phyloP scores from a whole-genome alignment of 345 rosid species.

The Raphanus raphanistrum region DNA sequence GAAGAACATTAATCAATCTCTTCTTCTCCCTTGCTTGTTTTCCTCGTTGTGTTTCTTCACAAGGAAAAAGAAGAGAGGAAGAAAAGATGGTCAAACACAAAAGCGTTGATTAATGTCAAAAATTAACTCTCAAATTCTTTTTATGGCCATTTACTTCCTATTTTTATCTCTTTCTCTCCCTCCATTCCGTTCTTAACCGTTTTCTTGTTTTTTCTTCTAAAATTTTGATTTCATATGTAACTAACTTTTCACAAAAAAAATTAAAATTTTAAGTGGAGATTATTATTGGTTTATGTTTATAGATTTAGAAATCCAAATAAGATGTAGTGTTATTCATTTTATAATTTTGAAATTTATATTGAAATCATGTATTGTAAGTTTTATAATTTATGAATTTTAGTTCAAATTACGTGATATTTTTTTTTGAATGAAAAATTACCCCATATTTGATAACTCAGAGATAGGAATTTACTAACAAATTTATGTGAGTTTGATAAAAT shows the following conservation, averaged over 20 bases:
- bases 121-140: constrained; percentile 28
- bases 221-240: neutral
- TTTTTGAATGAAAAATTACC: too few relatives aligned
- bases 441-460: too few relatives aligned
- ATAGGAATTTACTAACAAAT: neutral
- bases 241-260: too few relatives aligned
- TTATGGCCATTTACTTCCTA: constrained; percentile 30
- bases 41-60: constrained; percentile 2
- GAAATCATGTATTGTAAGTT: neutral
- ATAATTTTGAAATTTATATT: too few relatives aligned
- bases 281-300: neutral
- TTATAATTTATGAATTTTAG: too few relatives aligned
- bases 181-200: constrained; percentile 28
- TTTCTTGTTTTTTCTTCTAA: neutral
- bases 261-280: too few relatives aligned
- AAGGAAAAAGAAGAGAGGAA: constrained; percentile 16
- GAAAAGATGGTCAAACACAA: constrained; percentile 26
- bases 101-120: constrained; percentile 17
- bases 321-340: neutral
- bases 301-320: neutral
- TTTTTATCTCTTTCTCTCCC: constrained; percentile 29
- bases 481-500: neutral
- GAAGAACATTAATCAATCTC: constrained; percentile 23
- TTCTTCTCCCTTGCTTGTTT: constrained; percentile 21
- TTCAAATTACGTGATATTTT: neutral